Base-by-base conservation (phyloP, 352 stramenopile species). In the Phytophthora pluvialis region DNA sequence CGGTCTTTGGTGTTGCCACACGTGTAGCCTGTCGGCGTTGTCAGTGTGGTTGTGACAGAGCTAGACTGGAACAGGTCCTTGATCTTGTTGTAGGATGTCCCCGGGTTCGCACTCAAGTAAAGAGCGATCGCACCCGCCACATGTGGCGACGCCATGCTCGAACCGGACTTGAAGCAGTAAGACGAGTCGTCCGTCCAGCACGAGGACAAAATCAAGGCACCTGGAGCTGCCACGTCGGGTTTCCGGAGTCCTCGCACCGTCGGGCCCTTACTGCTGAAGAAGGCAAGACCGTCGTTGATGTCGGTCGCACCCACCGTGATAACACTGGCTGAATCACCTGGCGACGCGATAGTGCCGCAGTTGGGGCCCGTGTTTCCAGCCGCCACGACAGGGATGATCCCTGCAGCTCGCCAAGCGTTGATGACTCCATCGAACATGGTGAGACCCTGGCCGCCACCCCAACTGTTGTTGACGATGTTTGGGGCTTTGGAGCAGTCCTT, bases 381-480 rank as follows among this genome's bases (percentile, higher is more conserved):
- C 1, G 83, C 77, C 15, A 87, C 66, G 35, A 91, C 67, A 1
- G 79, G 77, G 49, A 90, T 87, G 42, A 90, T 91, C 1, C 80
- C 78, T 2, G 74, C 76, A 1, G 65, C 51, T 44, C 71, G 60
- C 75, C 80, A 88, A 11, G 71, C 69, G 6, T 72, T 71, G 15
- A 90, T 76, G 3, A 83, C 76, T 16, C 42, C 52, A 44, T 81
- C 61, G 31, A 86, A 89, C 18, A 66, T 78, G 2, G 67, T 67
- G 4, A 83, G 40, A 0, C 72, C 77, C 38, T 86, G 78, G 1
- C 77, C 78, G 29, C 69, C 80, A 28, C 80, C 81, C 83, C 83
- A 92, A 56, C 79, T 89, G 54, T 90, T 92, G 78, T 81, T 92
- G 9, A 92, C 70, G 4, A 90, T 73, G 25, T 75, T 46, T 3